phyloP scores from a whole-genome alignment of 148 eudicot genomes.

The Amaranthus palmeri region DNA sequence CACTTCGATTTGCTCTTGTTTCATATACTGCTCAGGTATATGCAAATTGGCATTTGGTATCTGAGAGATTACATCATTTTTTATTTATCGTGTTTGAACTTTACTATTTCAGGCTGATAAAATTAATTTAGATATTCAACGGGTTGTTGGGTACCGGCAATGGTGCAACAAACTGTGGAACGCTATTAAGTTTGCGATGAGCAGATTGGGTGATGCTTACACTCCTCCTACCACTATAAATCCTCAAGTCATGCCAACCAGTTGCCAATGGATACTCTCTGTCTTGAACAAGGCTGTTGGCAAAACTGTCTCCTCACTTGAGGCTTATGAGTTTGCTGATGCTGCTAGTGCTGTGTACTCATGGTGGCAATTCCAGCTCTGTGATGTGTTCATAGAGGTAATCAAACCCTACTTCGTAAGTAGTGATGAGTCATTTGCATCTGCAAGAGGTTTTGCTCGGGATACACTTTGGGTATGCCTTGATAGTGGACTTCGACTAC shows the following conservation, averaged over 20 bases:
- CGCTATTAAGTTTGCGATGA: conserved; percentile 86
- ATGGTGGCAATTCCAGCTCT: conserved; percentile 93
- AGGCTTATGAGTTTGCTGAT: conserved; percentile 77
- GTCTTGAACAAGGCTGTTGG: conserved; percentile 73
- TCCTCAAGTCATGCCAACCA: conserved; percentile 59
- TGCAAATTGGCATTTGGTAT: conserved; percentile 3
- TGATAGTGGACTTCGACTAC: conserved; percentile 77
- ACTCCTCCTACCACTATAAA: conserved; percentile 54
- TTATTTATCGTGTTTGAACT: neutral
- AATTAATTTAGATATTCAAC: conserved; percentile 84
- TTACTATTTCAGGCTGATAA: conserved; percentile 68
- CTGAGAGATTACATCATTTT: neutral
- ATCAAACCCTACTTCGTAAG: conserved; percentile 71
- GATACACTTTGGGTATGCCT: conserved; percentile 83
- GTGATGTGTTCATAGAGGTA: conserved; percentile 85
- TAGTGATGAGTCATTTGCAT: conserved; percentile 40
- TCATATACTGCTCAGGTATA: conserved; percentile 94
- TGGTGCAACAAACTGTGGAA: conserved; percentile 99
- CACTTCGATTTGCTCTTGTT: conserved; percentile 89
- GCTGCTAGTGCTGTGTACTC: conserved; percentile 84
- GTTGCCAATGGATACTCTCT: conserved; percentile 92
- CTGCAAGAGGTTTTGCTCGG: conserved; percentile 58
- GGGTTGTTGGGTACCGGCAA: conserved; percentile 90
- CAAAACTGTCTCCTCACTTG: conserved; percentile 61
- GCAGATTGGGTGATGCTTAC: conserved; percentile 77